These are phyloP conservation scores for Phytophthora fragariaefolia DNA, from an alignment of 352 stramenopile species.

Conservation along the genomic window DNA sequence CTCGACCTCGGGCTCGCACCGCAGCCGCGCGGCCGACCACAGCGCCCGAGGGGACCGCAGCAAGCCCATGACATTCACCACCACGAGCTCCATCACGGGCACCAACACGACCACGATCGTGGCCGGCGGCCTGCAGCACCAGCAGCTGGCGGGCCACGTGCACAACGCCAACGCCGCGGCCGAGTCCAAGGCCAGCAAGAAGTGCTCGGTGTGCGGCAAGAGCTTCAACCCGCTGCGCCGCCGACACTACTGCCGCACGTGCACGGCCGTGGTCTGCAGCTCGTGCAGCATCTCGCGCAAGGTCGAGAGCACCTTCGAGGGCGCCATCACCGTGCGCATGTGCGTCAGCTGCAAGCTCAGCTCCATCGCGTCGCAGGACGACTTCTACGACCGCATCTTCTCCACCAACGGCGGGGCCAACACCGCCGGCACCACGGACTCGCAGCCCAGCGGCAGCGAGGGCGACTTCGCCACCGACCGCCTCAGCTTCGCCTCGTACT, in stretches of 20 bases:
- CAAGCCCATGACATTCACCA: slow-evolving; percentile 48
- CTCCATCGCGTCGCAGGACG: slow-evolving; percentile 66
- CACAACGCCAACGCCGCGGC: slow-evolving; percentile 18
- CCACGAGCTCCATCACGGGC: slow-evolving; percentile 39
- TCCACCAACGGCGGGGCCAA: slow-evolving; percentile 45
- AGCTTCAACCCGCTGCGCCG: slow-evolving; percentile 83
- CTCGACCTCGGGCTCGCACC: slow-evolving; percentile 9
- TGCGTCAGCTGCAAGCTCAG: slow-evolving; percentile 87
- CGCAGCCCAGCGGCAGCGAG: slow-evolving; percentile 40
- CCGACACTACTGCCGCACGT: slow-evolving; percentile 80
- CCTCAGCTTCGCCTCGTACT: slow-evolving; percentile 57
- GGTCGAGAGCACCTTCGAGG: slow-evolving; percentile 58
- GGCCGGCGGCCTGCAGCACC: slow-evolving; percentile 17
- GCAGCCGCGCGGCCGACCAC: slow-evolving; percentile 32
- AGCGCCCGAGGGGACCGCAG: slow-evolving; percentile 30
- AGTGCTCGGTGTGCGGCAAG: slow-evolving; percentile 84
- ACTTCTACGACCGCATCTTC: slow-evolving; percentile 87
- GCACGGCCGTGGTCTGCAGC: slow-evolving; percentile 74
- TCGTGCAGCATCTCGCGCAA: slow-evolving; percentile 84
- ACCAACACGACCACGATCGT: slow-evolving; percentile 44
- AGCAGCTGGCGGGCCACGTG: slow-evolving; percentile 11
- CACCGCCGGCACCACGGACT: slow-evolving; percentile 21
- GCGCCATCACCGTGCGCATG: slow-evolving; percentile 67
- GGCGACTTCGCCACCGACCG: slow-evolving; percentile 47
- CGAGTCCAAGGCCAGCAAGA: slow-evolving; percentile 49